Evolutionary conservation across 805 yeast genomes (phyloP).

Genomic region (Yamadazyma scolyti): DNA sequence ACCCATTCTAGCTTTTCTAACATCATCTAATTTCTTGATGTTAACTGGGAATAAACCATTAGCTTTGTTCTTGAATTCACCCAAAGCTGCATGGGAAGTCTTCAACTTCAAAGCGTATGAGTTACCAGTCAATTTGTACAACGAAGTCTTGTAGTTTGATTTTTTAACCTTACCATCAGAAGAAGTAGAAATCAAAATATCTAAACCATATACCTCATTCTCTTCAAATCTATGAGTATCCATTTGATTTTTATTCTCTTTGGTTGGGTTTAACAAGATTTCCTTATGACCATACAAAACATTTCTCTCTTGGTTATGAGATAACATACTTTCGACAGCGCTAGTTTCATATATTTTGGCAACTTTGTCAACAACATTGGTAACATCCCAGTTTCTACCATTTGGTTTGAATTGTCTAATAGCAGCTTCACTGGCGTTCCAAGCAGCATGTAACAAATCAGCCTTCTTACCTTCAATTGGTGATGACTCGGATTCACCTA

Average conservation of each 20-base stretch:
- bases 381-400: slow-evolving; percentile 71
- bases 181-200: slow-evolving; percentile 62
- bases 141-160: slow-evolving; percentile 59
- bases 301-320: slow-evolving; percentile 66
- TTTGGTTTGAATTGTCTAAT: slow-evolving; percentile 63
- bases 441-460: slow-evolving; percentile 66
- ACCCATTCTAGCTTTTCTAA: slow-evolving; percentile 70
- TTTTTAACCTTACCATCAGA: slow-evolving; percentile 62
- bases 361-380: slow-evolving; percentile 59
- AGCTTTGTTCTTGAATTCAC: slow-evolving; percentile 64
- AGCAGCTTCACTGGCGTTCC: slow-evolving; percentile 79
- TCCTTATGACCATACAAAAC: slow-evolving; percentile 72
- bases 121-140: slow-evolving; percentile 69
- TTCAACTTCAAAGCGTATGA: slow-evolving; percentile 67
- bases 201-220: slow-evolving; percentile 76
- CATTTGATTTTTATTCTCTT: slow-evolving; percentile 59
- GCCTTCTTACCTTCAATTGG: slow-evolving; percentile 58
- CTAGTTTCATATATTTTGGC: slow-evolving; percentile 55
- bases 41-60: slow-evolving; percentile 64
- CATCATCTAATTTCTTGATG: slow-evolving; percentile 61
- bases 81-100: slow-evolving; percentile 62
- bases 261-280: slow-evolving; percentile 70
- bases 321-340: slow-evolving; percentile 74
- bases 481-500: slow-evolving; percentile 44
- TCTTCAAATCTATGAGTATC: slow-evolving; percentile 65